A percentile compares a stretch with the other conserved stretches of the same genome.
Conservation (phyloP, 495 filamentous ascomycete genomes). For the Astrothelium subdiscretum region DNA sequence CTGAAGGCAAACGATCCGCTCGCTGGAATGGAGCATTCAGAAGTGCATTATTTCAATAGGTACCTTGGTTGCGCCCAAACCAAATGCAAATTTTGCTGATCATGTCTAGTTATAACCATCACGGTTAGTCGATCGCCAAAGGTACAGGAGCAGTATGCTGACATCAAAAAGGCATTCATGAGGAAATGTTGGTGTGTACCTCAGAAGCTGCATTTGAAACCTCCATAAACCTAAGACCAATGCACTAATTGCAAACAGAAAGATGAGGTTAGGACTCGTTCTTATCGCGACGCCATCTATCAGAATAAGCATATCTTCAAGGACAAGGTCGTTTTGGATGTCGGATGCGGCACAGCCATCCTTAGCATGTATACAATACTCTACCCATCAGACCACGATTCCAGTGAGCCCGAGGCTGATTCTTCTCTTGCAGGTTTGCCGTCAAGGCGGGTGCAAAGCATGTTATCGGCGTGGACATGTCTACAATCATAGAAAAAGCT, state of each 20-base stretch:
- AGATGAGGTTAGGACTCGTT: conserved; percentile 92
- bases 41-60: conserved; percentile 97
- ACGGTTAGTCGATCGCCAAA: conserved; percentile 50
- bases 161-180: conserved; percentile 64
- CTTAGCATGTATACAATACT: conserved; percentile 56
- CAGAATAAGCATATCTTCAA: conserved; percentile 94
- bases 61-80: conserved; percentile 21
- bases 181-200: conserved; percentile 88
- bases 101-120: conserved; percentile 74
- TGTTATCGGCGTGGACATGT: conserved; percentile 95
- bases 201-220: neutral
- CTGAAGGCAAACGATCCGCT: conserved; percentile 19
- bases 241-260: conserved; percentile 44
- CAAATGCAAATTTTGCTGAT: conserved; percentile 16
- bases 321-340: conserved; percentile 94
- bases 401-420: neutral
- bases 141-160: conserved; percentile 15
- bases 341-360: conserved; percentile 90
- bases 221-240: neutral
- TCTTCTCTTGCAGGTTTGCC: conserved; percentile 63
- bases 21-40: conserved; percentile 48
- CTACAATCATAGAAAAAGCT: conserved; percentile 91
- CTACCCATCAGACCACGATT: conserved; percentile 1
- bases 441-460: conserved; percentile 85
- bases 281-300: conserved; percentile 93